Conservation (phyloP, 225 moss, liverwort and hornwort genomes). For the Antitrichia curtipendula region DNA sequence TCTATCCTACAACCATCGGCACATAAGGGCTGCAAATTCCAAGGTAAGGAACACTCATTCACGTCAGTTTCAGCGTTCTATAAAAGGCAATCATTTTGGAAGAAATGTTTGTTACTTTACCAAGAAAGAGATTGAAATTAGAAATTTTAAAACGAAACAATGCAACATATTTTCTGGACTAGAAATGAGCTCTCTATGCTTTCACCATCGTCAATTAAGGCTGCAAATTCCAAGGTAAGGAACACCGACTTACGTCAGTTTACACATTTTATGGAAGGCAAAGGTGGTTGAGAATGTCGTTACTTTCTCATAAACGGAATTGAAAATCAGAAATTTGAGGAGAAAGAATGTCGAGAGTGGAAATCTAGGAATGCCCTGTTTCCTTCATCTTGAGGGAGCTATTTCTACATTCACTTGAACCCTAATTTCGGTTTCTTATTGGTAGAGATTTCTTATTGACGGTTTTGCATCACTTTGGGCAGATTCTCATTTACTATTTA, state of each 20-base stretch:
- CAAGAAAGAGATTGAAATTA: not conserved
- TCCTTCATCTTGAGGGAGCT: not conserved
- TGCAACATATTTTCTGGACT: not conserved
- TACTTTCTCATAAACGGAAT: not conserved
- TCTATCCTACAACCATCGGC: constrained; percentile 20
- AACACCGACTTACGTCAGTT: not conserved
- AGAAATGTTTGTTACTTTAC: not conserved
- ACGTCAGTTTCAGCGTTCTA: not conserved
- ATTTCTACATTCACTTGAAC: not conserved
- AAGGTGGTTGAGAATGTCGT: not conserved
- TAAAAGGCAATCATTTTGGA: not conserved
- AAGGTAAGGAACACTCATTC: not conserved
- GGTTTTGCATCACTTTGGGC: not conserved
- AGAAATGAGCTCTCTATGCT: not conserved
- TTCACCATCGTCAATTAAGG: not conserved
- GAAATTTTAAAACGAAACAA: not conserved
- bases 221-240: not conserved
- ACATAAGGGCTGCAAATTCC: not conserved
- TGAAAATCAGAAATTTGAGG: not conserved
- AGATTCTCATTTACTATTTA: not conserved
- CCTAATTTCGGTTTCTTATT: not conserved
- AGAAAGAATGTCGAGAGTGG: not conserved
- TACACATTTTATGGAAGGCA: not conserved
- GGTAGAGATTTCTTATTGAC: not conserved
- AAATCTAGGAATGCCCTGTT: not conserved